These are phyloP conservation scores for Apostasia ramifera DNA, from an alignment of 106 monocot genomes.

Conservation along the genomic window DNA sequence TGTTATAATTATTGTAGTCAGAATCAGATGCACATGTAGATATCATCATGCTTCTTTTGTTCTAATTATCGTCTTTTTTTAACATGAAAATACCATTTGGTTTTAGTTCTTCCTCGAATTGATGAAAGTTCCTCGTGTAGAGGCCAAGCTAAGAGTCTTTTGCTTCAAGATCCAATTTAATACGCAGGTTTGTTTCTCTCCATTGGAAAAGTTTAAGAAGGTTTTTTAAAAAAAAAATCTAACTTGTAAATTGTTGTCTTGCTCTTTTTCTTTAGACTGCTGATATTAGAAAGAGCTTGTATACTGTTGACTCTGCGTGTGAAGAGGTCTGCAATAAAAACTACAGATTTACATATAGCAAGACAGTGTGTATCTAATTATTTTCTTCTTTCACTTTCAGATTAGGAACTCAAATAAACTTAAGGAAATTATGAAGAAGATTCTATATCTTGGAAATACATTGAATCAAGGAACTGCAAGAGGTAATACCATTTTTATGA, in stretches of 20 bases:
- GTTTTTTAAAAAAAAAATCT: no score
- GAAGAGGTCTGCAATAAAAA: conserved; percentile 43
- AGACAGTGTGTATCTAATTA: neutral
- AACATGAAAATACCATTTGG: no score
- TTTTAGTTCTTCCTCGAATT: conserved; percentile 20
- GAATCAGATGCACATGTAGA: no score
- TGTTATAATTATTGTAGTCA: no score
- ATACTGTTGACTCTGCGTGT: conserved; percentile 55
- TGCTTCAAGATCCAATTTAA: conserved; percentile 20
- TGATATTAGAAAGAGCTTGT: conserved; percentile 63
- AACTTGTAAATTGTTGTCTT: neutral
- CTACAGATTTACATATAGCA: neutral
- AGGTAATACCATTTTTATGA: conserved; percentile 37
- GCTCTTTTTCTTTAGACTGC: conserved; percentile 37
- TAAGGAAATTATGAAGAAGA: conserved; percentile 93
- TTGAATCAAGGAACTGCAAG: conserved; percentile 93
- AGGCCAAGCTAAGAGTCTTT: conserved; percentile 22
- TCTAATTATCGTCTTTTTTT: neutral
- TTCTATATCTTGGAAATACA: conserved; percentile 78
- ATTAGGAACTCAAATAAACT: conserved; percentile 75
- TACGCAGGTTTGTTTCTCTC: conserved; percentile 2
- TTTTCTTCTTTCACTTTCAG: conserved; percentile 25
- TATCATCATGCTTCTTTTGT: neutral
- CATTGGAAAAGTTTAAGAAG: neutral
- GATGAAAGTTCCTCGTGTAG: conserved; percentile 28